Base-by-base conservation (phyloP, 768 basidiomycete genomes). In the Termitomyces sp. region DNA sequence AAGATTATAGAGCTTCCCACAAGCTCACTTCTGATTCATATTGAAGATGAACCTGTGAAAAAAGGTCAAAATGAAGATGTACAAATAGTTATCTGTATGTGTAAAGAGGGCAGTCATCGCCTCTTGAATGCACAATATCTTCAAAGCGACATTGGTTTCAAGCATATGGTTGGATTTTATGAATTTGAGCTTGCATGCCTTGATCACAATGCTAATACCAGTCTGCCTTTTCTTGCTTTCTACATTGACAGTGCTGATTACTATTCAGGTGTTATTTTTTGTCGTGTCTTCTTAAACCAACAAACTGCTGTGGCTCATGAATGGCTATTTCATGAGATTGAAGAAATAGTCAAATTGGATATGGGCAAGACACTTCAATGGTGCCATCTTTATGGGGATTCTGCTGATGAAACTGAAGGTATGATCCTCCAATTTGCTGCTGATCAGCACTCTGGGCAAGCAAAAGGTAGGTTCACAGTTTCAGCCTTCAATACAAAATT, bases 131-230 rank as follows among this genome's bases (percentile, higher is more conserved):
- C 64, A 1, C 64, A 67, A 22, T 71, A 65, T 45, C 18, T 69
- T 12, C 67, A 72, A 54, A 66, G 67, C 26, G 65, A 72, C 55
- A 72, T 71, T 26, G 62, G 56, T 0, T 71, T 69, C 62, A 68
- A 68, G 30, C 57, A 66, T 8, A 54, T 71, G 7, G 60, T 62
- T 4, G 67, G 70, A 0, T 72, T 65, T 39, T 58, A 66, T 14
- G 66, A 72, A 42, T 71, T 73, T 57, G 67, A 71, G 51, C 33
- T 73, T 2, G 65, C 61, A 6, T 37, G 39, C 18, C 18, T 53
- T 40, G 39, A 53, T n/a, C 8, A 13, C 24, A 37, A 52, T 20
- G 37, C 51, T 3, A 52, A 52, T 16, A 52, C 51, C 8, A 52
- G 51, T 52, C 1, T 5, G 7, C 4, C 30, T 30, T 30, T 30